A percentile compares a stretch with the other conserved stretches of the same genome.
Evolutionary conservation across 139 green algal species (phyloP).

Genomic region (Chlamydomonas eustigma): DNA sequence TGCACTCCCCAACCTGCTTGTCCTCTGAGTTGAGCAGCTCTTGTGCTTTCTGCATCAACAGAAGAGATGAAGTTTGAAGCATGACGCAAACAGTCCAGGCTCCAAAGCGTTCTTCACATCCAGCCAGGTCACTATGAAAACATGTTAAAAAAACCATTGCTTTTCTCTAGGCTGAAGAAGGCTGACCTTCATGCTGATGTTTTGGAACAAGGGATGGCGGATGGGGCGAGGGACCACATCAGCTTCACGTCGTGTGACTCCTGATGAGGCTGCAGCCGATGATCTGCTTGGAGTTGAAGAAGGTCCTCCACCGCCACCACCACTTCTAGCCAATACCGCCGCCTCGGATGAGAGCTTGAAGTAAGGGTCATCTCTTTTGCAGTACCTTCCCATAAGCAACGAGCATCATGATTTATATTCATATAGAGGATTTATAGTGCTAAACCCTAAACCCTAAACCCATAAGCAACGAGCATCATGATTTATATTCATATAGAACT

Average conservation of each 20-base stretch:
- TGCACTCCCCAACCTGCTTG: slow-evolving; percentile 14
- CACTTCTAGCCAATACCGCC: not conserved
- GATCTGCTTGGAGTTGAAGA: not conserved
- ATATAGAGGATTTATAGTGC: no score
- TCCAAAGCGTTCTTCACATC: no score
- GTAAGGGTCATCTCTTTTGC: not conserved
- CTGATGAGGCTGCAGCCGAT: not conserved
- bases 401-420: no score
- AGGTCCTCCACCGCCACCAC: not conserved
- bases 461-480: no score
- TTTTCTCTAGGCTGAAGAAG: no score
- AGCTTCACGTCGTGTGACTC: not conserved
- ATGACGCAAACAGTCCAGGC: not conserved
- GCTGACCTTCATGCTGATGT: slow-evolving; percentile 18
- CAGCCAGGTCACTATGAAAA: no score
- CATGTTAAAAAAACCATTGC: no score
- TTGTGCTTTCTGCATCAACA: not conserved
- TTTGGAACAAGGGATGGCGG: slow-evolving; percentile 39
- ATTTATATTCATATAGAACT: no score
- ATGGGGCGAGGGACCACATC: slow-evolving; percentile 25
- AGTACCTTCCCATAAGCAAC: no score
- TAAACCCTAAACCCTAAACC: no score
- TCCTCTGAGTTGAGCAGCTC: not conserved
- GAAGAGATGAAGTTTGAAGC: not conserved
- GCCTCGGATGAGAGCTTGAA: not conserved